Evolutionary conservation across 257 asterid species (phyloP), one percentile per base, ranked within the genome.

Genomic region (Gentiana macrophylla): DNA sequence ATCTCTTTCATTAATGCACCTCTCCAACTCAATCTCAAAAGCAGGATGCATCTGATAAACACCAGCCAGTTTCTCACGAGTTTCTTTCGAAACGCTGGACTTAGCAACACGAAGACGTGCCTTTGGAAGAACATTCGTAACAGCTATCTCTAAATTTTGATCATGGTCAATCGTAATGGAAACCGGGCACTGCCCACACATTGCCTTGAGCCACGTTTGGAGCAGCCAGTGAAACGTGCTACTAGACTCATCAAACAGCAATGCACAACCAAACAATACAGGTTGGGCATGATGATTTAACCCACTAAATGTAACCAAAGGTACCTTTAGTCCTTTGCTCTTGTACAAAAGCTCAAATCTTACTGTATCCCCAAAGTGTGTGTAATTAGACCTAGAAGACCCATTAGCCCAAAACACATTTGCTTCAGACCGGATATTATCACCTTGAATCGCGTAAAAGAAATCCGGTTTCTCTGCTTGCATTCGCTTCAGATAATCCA

Each of bases 221-320:
- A 90, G 80, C 34, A 90, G 72, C 97, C 97, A 90, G 53, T 70
- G 15, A 38, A 80, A 81, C 0, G 94, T 69, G 61, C 60, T 62
- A 6, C 84, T 86, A 1, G 85, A 67, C 61, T 77, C 90, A 47
- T 79, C 74, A 44, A 86, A 62, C 63, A 90, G 70, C 70, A 90
- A 73, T 3, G 94, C 96, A 64, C 88, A 80, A 2, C 94, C 97
- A 68, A 90, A 84, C 36, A 86, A 84, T 35, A 82, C 70, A 8
- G 96, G 97, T 37, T 84, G 94, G 2, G 81, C 84, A 62, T 90
- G 97, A 66, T 90, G 97, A 52, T 90, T 90, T 61, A 86, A 57
- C 68, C 97, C 96, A 6, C 88, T 78, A 76, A 86, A 82, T 7
- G 89, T 70, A 49, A 80, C 71, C 43, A 90, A 76, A 1, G 95